Conservation (phyloP, 345 rosid species). For the Firmiana major region DNA sequence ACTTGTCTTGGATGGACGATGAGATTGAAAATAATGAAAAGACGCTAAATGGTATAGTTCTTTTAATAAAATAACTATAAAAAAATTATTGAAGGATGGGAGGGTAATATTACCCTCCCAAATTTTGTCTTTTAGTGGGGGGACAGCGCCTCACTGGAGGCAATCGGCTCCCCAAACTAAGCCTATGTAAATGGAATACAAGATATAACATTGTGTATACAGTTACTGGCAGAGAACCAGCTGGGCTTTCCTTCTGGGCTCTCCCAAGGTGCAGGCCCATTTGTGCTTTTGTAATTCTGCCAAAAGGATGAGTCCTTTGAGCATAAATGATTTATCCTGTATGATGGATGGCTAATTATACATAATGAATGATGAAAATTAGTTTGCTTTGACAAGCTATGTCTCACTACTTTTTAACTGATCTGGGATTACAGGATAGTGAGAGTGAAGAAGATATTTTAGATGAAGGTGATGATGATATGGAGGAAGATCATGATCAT, state of each 20-base stretch:
- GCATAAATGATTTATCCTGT: not conserved
- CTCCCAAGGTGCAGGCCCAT: not conserved
- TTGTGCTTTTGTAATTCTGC: not conserved
- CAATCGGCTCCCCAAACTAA: too few species aligned
- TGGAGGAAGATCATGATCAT: conserved; percentile 68
- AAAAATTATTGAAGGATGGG: too few species aligned
- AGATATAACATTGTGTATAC: not conserved
- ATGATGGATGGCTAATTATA: not conserved
- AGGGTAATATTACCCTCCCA: too few species aligned
- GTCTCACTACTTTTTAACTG: not conserved
- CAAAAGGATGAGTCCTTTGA: not conserved
- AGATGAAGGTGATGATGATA: conserved; percentile 77
- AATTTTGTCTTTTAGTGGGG: too few species aligned
- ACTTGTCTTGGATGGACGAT: not conserved
- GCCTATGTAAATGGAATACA: not conserved
- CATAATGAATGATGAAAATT: not conserved
- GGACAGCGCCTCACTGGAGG: too few species aligned
- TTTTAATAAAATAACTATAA: too few species aligned
- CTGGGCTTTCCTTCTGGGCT: not conserved
- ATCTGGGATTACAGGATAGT: conserved; percentile 53
- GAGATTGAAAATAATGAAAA: too few species aligned
- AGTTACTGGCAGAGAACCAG: not conserved
- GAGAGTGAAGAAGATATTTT: conserved; percentile 83
- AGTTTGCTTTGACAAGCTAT: not conserved
- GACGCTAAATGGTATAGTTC: too few species aligned